phyloP scores from a whole-genome alignment of 1,284 basidiomycete genomes.

The Rhodotorula mucilaginosa region DNA sequence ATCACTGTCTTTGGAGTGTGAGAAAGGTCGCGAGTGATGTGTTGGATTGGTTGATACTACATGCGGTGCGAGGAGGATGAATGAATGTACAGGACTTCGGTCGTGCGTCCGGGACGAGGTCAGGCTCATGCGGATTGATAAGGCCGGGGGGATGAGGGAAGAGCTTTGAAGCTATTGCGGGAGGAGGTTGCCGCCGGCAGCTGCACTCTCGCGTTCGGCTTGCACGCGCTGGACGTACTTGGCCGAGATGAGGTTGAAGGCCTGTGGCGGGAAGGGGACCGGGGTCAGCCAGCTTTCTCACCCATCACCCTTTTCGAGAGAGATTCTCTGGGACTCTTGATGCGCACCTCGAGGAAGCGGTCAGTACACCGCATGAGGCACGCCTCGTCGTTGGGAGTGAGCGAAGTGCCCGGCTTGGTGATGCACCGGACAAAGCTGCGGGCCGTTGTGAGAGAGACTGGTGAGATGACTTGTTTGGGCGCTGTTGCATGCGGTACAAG shows the following conservation, averaged over 20 bases:
- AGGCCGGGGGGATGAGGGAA: no score
- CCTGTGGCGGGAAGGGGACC: neutral
- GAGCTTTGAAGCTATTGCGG: neutral
- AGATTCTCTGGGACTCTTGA: no score
- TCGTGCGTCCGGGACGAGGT: neutral
- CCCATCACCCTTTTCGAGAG: no score
- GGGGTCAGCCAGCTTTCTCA: no score
- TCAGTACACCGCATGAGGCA: constrained; percentile 73
- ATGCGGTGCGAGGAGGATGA: neutral
- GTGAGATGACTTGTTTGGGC: neutral
- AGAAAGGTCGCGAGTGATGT: no score
- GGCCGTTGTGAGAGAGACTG: neutral
- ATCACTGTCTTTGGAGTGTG: neutral
- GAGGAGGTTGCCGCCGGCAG: constrained; percentile 15
- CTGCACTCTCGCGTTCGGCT: constrained; percentile 23
- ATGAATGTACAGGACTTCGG: neutral
- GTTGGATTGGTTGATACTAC: no score
- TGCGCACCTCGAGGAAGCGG: constrained; percentile 66
- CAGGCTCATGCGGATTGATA: no score
- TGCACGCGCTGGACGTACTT: constrained; percentile 36
- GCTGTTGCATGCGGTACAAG: no score
- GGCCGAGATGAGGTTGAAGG: constrained; percentile 38
- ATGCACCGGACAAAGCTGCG: constrained; percentile 72
- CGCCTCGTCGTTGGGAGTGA: constrained; percentile 72
- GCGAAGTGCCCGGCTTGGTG: constrained; percentile 67